Evolutionary conservation across 2,329 filamentous ascomycete genomes (phyloP).

Genomic region (Cladophialophora carrionii): DNA sequence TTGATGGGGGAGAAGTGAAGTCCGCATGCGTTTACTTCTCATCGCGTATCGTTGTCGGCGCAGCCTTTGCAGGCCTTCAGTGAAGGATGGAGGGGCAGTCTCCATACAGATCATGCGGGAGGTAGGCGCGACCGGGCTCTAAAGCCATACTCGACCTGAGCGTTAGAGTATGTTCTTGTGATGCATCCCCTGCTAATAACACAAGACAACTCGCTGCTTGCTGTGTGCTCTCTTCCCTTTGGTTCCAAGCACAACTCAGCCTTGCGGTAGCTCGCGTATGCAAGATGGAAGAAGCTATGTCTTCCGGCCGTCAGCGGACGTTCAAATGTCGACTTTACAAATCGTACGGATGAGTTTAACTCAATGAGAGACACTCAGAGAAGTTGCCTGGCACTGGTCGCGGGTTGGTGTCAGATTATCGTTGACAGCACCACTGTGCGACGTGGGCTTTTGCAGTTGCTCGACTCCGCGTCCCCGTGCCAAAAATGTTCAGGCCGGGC

Average conservation of each 20-base stretch:
- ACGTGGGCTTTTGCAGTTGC: background rate
- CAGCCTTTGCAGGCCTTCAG: background rate
- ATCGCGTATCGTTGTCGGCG: background rate
- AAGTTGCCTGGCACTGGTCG: background rate
- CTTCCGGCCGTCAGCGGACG: background rate
- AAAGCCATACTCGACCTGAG: background rate
- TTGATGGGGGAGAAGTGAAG: background rate
- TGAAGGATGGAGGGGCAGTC: background rate
- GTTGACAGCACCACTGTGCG: constrained; percentile 1
- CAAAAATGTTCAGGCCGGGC: background rate
- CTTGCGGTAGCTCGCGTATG: background rate
- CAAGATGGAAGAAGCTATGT: background rate
- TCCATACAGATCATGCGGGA: background rate
- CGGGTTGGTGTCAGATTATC: constrained; percentile 14
- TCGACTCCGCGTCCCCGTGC: background rate
- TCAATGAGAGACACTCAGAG: background rate
- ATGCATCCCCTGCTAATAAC: background rate
- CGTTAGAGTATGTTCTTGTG: background rate
- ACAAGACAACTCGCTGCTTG: background rate
- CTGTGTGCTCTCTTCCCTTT: background rate
- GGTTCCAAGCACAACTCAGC: background rate
- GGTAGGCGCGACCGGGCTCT: background rate
- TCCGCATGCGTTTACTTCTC: background rate
- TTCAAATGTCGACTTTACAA: constrained; percentile 3
- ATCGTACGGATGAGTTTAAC: background rate